phyloP scores from a whole-genome alignment of 2,329 filamentous ascomycete species.

The Herpotrichia juniperi region DNA sequence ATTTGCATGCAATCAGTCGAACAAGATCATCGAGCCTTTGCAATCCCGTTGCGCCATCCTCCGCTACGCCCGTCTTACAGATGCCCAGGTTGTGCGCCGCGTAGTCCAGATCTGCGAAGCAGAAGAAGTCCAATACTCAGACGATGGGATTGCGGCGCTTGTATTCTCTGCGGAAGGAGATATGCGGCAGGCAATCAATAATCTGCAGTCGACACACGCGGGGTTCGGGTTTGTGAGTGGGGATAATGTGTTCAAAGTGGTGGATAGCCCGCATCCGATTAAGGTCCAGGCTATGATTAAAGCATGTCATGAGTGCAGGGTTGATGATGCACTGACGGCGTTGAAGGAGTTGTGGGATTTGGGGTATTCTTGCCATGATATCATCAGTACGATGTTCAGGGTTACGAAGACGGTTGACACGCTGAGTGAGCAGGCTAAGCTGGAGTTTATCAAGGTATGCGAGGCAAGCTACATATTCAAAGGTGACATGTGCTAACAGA shows the following conservation, averaged over 20 bases:
- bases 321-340: constrained; percentile 84
- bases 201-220: constrained; percentile 88
- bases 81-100: constrained; percentile 89
- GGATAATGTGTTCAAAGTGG: constrained; percentile 97
- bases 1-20: constrained; percentile 97
- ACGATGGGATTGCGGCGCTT: constrained; percentile 92
- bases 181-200: constrained; percentile 99
- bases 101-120: constrained; percentile 91
- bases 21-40: constrained; percentile 99
- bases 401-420: constrained; percentile 96
- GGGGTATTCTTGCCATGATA: constrained; percentile 98
- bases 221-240: constrained; percentile 97
- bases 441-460: constrained; percentile 84
- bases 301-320: constrained; percentile 89
- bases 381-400: constrained; percentile 98
- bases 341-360: constrained; percentile 92
- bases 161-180: constrained; percentile 98
- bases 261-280: constrained; percentile 95
- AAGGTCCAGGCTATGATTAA: constrained; percentile 99
- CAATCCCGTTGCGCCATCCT: constrained; percentile 97
- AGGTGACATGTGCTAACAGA: background rate
- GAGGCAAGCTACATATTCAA: background rate
- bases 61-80: constrained; percentile 89
- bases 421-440: constrained; percentile 89
- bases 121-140: constrained; percentile 86